Percentiles rank a stretch among this genome's conserved stretches.
Conservation (phyloP, 2,329 filamentous ascomycete genomes). For the Juglanconis sp. region DNA sequence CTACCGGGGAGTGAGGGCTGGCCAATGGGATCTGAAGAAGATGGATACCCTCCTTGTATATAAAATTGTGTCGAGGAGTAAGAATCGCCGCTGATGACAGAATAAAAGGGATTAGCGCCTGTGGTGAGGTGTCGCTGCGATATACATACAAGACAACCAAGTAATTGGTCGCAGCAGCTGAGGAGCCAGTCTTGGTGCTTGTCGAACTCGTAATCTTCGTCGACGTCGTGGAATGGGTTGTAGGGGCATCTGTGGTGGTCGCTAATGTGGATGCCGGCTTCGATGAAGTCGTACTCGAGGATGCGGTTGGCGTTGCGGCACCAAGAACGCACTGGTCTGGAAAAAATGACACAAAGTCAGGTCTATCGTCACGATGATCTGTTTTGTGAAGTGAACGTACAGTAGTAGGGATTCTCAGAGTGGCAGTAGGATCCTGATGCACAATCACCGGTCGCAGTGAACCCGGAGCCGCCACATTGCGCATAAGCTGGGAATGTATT, state of each 20-base stretch:
- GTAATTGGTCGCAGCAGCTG: neutral
- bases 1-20: conserved; percentile 1
- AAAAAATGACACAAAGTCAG: neutral
- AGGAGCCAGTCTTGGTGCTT: neutral
- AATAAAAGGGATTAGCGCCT: neutral
- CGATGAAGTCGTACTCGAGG: neutral
- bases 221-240: neutral
- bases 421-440: conserved; percentile 9
- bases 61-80: conserved; percentile 9
- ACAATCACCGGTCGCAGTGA: neutral
- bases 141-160: neutral
- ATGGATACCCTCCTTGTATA: conserved; percentile 12
- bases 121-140: neutral
- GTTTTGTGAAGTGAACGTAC: neutral
- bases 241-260: neutral
- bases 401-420: conserved; percentile 2
- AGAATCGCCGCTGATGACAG: neutral
- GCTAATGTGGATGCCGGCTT: neutral
- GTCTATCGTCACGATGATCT: neutral
- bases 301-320: neutral
- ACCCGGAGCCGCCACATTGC: conserved; percentile 4
- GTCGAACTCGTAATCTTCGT: neutral
- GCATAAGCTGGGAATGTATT: conserved; percentile 1
- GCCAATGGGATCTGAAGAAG: conserved; percentile 8
- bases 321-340: conserved; percentile 7